These are phyloP conservation scores for Punica granatum DNA, from an alignment of 345 rosid species.

Conservation along the genomic window DNA sequence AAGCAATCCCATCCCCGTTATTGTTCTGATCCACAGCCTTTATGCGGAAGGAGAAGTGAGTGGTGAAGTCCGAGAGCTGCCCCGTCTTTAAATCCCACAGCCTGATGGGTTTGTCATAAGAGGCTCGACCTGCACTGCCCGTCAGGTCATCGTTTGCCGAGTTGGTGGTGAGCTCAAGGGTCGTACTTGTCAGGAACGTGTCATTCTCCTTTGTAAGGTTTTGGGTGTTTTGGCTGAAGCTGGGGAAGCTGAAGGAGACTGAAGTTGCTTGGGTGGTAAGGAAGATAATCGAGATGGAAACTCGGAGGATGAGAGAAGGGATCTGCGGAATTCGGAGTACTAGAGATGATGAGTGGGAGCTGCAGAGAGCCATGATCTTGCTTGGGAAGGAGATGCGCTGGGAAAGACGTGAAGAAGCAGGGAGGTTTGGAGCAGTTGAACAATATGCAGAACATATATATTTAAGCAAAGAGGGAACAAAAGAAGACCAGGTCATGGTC, in stretches of 20 bases:
- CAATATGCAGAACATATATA: not conserved
- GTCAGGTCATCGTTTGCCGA: conserved; percentile 13
- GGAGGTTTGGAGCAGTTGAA: not conserved
- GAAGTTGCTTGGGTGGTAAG: conserved; percentile 18
- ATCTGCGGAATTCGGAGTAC: not conserved
- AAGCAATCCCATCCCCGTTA: conserved; percentile 45
- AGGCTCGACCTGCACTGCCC: conserved; percentile 39
- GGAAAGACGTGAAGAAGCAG: not conserved
- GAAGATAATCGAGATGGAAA: conserved; percentile 2
- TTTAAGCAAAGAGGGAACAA: not conserved
- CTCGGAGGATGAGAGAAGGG: conserved; percentile 11
- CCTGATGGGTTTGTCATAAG: conserved; percentile 25
- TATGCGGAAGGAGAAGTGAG: conserved; percentile 41
- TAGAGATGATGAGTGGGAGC: not conserved
- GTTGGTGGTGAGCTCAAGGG: conserved; percentile 36
- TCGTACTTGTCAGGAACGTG: conserved; percentile 15
- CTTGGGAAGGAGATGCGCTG: not conserved
- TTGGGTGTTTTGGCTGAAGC: conserved; percentile 21
- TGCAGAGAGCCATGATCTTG: not conserved
- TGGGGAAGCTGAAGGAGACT: conserved; percentile 30
- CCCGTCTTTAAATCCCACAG: conserved; percentile 38
- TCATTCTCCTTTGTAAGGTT: conserved; percentile 31
- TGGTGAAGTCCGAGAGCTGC: conserved; percentile 37
- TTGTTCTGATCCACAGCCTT: not conserved
- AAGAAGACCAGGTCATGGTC: not conserved